These are phyloP conservation scores for Penicillium sp. DNA, from an alignment of 2,329 filamentous ascomycete genomes.

Conservation along the genomic window DNA sequence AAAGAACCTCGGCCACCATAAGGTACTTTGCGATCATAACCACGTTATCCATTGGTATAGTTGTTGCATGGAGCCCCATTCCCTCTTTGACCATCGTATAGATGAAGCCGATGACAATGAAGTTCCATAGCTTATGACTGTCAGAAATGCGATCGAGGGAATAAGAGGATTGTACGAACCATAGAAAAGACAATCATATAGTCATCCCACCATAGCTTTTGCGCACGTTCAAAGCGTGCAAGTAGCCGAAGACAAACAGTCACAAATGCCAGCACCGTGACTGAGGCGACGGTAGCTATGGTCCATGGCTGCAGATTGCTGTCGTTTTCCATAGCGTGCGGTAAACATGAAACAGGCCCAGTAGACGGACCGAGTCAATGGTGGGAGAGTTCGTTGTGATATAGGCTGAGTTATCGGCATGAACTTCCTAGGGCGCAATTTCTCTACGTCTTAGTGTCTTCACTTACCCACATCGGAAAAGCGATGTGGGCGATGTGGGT, in stretches of 20 bases:
- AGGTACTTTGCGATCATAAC: slow-evolving; percentile 30
- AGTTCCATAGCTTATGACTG: slow-evolving; percentile 19
- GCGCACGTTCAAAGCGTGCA: slow-evolving; percentile 42
- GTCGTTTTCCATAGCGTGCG: slow-evolving; percentile 5
- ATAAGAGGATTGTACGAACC: slow-evolving; percentile 29
- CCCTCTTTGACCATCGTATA: slow-evolving; percentile 46
- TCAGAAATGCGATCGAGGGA: not conserved
- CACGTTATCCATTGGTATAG: slow-evolving; percentile 35
- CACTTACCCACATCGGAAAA: too few species aligned
- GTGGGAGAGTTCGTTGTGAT: too few species aligned
- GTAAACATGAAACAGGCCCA: not conserved
- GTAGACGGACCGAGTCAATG: too few species aligned
- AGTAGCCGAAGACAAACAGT: slow-evolving; percentile 41
- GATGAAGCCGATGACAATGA: slow-evolving; percentile 45
- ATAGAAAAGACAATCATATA: slow-evolving; percentile 48
- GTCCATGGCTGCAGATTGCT: slow-evolving; percentile 44
- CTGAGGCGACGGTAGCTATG: slow-evolving; percentile 37
- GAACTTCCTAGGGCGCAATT: not conserved
- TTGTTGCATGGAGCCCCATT: slow-evolving; percentile 47
- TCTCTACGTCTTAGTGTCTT: too few species aligned
- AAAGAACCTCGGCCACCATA: slow-evolving; percentile 39
- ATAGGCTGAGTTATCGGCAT: not conserved
- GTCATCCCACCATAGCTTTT: slow-evolving; percentile 50
- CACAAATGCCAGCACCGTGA: slow-evolving; percentile 41
- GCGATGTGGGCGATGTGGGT: too few species aligned